Percentiles rank a stretch among this genome's conserved stretches.
These are phyloP conservation scores for Lepiota venenata DNA, from an alignment of 768 basidiomycete genomes.

Conservation along the genomic window DNA sequence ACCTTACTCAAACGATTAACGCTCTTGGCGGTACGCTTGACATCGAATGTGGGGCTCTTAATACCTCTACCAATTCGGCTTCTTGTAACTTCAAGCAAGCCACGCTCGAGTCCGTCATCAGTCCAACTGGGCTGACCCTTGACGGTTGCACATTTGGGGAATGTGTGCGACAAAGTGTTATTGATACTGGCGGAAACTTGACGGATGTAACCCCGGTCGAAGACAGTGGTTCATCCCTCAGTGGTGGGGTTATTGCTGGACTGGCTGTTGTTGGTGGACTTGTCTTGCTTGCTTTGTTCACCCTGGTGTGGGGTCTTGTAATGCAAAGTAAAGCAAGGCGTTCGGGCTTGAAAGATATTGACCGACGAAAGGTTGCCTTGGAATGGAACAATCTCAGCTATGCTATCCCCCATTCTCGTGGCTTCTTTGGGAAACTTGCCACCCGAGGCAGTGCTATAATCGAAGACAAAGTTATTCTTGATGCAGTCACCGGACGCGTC, in stretches of 20 bases:
- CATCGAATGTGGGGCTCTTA: constrained; percentile 59
- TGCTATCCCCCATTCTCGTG: constrained; percentile 37
- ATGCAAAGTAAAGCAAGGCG: constrained; percentile 61
- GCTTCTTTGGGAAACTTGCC: constrained; percentile 13
- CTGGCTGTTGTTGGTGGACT: constrained; percentile 79
- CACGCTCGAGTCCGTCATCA: constrained; percentile 67
- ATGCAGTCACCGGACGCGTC: constrained; percentile 67
- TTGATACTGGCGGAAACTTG: constrained; percentile 50
- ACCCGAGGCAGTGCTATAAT: constrained; percentile 17
- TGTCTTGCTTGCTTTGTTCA: constrained; percentile 48
- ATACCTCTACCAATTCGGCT: constrained; percentile 40
- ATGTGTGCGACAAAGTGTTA: constrained; percentile 78
- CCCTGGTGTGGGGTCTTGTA: constrained; percentile 62
- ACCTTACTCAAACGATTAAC: constrained; percentile 66
- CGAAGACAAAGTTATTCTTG: constrained; percentile 65
- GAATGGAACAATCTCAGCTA: constrained; percentile 73
- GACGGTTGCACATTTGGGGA: constrained; percentile 82
- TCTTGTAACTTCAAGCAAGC: constrained; percentile 78
- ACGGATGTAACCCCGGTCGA: constrained; percentile 24
- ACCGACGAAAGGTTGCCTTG: constrained; percentile 54
- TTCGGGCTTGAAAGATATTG: constrained; percentile 31
- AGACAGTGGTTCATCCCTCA: constrained; percentile 43
- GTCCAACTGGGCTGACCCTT: constrained; percentile 65
- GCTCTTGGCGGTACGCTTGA: constrained; percentile 58
- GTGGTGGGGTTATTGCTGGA: constrained; percentile 87